Percentiles rank a stretch among this genome's conserved stretches.
Evolutionary conservation across 257 asterid species (phyloP).

Genomic region (Lithospermum erythrorhizon): DNA sequence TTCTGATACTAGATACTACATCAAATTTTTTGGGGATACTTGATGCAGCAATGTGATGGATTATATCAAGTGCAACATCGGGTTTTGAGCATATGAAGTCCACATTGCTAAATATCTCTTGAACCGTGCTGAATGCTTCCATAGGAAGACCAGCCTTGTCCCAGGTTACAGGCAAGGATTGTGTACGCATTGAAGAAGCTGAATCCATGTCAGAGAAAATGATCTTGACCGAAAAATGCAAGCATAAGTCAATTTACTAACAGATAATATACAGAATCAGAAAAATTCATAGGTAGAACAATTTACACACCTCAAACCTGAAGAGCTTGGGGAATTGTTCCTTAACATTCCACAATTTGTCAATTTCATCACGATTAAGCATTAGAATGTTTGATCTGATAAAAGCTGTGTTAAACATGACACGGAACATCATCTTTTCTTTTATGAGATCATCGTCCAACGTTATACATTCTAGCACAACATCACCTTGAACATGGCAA

Average conservation of each 20-base stretch:
- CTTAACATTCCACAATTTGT: constrained; percentile 36
- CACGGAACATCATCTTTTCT: constrained; percentile 53
- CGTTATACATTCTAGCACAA: constrained; percentile 56
- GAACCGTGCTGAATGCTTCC: constrained; percentile 38
- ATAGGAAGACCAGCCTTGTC: constrained; percentile 33
- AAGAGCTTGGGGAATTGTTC: constrained; percentile 45
- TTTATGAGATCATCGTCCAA: constrained; percentile 29
- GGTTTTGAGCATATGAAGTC: constrained; percentile 27
- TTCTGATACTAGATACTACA: constrained; percentile 6
- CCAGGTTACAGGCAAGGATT: constrained; percentile 19
- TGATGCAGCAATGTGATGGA: constrained; percentile 20
- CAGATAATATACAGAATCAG: not conserved
- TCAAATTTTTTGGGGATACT: constrained; percentile 27
- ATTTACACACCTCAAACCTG: constrained; percentile 49
- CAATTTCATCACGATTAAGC: constrained; percentile 46
- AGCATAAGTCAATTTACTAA: constrained; percentile 7
- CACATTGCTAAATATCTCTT: constrained; percentile 26
- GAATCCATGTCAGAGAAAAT: constrained; percentile 51
- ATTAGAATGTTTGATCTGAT: constrained; percentile 42
- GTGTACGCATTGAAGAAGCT: constrained; percentile 22
- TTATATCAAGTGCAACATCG: constrained; percentile 21
- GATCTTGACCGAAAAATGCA: constrained; percentile 30
- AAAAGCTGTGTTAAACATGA: constrained; percentile 64
- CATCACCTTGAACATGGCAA: constrained; percentile 67
- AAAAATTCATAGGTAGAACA: constrained; percentile 4